A percentile compares a stretch with the other conserved stretches of the same genome.
Evolutionary conservation across 2,329 filamentous ascomycete genomes (phyloP).

Genomic region (Chrysoporthe puriensis): DNA sequence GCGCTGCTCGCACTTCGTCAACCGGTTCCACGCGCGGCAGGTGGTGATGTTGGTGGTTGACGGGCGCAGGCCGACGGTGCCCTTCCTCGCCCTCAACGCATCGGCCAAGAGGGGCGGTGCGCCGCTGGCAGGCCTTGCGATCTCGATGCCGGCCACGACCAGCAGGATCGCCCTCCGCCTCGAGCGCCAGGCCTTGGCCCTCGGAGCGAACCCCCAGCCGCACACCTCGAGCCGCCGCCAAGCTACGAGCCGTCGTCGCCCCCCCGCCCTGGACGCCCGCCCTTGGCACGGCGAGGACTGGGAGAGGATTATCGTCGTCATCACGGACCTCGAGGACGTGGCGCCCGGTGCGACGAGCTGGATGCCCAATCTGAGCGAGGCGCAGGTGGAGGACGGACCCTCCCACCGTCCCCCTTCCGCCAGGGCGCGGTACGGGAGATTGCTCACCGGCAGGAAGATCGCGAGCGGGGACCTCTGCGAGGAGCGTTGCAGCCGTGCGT

Average conservation of each 20-base stretch:
- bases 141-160: slow-evolving; percentile 14
- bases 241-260: slow-evolving; percentile 50
- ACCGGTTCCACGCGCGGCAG: slow-evolving; percentile 40
- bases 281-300: slow-evolving; percentile 46
- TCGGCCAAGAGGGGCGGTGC: neutral
- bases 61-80: slow-evolving; percentile 35
- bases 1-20: slow-evolving; percentile 39
- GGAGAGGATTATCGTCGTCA: slow-evolving; percentile 45
- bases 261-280: slow-evolving; percentile 47
- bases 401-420: no score
- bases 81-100: slow-evolving; percentile 19
- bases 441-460: slow-evolving; percentile 26
- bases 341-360: slow-evolving; percentile 45
- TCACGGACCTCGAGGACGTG: slow-evolving; percentile 52
- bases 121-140: neutral
- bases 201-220: slow-evolving; percentile 33
- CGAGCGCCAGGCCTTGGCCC: slow-evolving; percentile 41
- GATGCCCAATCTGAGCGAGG: slow-evolving; percentile 43
- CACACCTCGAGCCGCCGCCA: slow-evolving; percentile 51
- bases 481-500: slow-evolving; percentile 37
- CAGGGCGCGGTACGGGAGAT: slow-evolving; percentile 31
- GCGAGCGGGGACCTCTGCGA: slow-evolving; percentile 50
- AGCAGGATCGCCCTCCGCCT: slow-evolving; percentile 39
- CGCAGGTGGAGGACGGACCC: slow-evolving; percentile 43
- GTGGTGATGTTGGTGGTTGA: slow-evolving; percentile 47